Percentiles rank a stretch among this genome's conserved stretches.
phyloP scores from a whole-genome alignment of 2,329 filamentous ascomycete species.

The Beauveria varroae region DNA sequence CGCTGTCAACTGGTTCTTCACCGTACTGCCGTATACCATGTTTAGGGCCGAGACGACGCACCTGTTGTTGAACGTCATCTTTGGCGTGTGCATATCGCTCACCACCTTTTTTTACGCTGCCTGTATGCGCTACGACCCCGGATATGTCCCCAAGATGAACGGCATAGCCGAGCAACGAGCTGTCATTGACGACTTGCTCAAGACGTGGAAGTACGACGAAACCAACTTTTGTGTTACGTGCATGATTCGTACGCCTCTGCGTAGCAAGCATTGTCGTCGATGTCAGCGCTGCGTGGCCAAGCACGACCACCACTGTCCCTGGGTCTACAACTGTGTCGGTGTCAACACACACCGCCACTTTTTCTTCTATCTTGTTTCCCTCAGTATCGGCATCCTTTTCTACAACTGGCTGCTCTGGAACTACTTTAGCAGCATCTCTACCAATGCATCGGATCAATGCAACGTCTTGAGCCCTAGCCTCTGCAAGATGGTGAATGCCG shows the following conservation, averaged over 20 bases:
- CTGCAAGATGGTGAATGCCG: slow-evolving; percentile 70
- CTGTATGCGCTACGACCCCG: slow-evolving; percentile 83
- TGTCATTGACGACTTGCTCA: slow-evolving; percentile 79
- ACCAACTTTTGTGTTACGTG: slow-evolving; percentile 88
- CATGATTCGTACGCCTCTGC: slow-evolving; percentile 86
- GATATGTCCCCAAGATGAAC: slow-evolving; percentile 83
- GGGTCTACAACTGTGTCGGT: slow-evolving; percentile 94
- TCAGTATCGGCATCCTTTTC: slow-evolving; percentile 67
- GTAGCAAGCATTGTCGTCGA: slow-evolving; percentile 91
- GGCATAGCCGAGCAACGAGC: slow-evolving; percentile 86
- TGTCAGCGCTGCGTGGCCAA: slow-evolving; percentile 92
- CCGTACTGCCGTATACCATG: slow-evolving; percentile 51
- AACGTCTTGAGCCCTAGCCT: slow-evolving; percentile 66
- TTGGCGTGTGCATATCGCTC: slow-evolving; percentile 54
- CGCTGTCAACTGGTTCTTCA: slow-evolving; percentile 66
- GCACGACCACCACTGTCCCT: slow-evolving; percentile 96
- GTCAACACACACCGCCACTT: slow-evolving; percentile 96
- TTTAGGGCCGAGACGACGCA: slow-evolving; percentile 32
- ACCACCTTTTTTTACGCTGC: slow-evolving; percentile 81
- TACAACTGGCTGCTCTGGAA: slow-evolving; percentile 66
- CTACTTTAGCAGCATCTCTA: slow-evolving; percentile 57
- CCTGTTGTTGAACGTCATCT: slow-evolving; percentile 71
- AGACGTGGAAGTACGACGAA: slow-evolving; percentile 85
- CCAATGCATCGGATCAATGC: slow-evolving; percentile 51
- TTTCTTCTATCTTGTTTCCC: slow-evolving; percentile 74